phyloP scores from a whole-genome alignment of 1,284 basidiomycete species.

The Boletellus deceptivus region DNA sequence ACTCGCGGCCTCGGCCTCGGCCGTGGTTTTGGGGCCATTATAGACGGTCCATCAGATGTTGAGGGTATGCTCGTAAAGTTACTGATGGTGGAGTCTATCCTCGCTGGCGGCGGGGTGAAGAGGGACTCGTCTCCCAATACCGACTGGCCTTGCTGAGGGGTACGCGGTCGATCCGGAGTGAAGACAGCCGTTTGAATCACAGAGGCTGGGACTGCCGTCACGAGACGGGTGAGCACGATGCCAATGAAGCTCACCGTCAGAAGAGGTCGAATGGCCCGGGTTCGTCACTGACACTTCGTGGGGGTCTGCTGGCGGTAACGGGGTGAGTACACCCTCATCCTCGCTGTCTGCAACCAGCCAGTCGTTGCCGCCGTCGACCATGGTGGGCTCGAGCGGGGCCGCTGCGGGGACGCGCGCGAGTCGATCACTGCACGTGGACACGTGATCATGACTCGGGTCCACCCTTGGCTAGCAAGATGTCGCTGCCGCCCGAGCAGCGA shows the following conservation, averaged over 20 bases:
- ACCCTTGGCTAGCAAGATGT: conserved; percentile 8
- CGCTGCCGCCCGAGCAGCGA: conserved; percentile 20
- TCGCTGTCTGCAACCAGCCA: conserved; percentile 34
- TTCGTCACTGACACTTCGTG: background rate
- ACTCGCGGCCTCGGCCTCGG: conserved; percentile 29
- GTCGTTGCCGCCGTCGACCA: conserved; percentile 10
- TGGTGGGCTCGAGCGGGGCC: conserved; percentile 4
- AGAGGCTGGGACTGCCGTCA: conserved; percentile 9
- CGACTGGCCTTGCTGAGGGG: conserved; percentile 12
- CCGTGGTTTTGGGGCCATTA: conserved; percentile 13
- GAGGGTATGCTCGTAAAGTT: conserved; percentile 14
- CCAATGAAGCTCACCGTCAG: conserved; percentile 11
- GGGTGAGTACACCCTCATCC: conserved; percentile 17
- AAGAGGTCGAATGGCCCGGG: background rate
- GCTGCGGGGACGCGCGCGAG: background rate
- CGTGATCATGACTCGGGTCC: conserved; percentile 27
- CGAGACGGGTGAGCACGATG: background rate
- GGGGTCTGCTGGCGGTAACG: background rate
- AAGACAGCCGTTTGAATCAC: conserved; percentile 24
- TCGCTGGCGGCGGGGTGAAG: conserved; percentile 24
- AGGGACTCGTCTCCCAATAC: conserved; percentile 17
- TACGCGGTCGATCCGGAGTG: conserved; percentile 9
- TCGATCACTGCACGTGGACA: conserved; percentile 13
- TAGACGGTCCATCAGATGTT: conserved; percentile 1
- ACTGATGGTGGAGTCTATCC: conserved; percentile 7